Evolutionary conservation across 179 eudicot species (phyloP), one percentile per base, ranked within the genome.

Genomic region (Corrigiola litoralis): DNA sequence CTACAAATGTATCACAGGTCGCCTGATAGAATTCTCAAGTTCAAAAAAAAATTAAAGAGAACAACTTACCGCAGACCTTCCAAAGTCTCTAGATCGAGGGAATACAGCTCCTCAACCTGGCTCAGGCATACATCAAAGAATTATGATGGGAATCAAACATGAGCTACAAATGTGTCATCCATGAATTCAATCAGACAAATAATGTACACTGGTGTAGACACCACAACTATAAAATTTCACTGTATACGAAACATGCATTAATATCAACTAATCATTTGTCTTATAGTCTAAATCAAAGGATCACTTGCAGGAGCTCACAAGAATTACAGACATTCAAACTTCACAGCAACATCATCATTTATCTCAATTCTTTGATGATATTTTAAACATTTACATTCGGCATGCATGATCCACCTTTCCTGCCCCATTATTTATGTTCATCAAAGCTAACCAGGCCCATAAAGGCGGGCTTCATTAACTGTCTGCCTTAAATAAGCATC

Each of bases 31-130:
- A 61, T 44, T 21, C 11, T 17, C 11, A 36, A 32, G 63, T 55
- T 18, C 59, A 28, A 65, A 37, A 65, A 28, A 62, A 28, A 24
- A 38, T 67, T 33, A 31, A 34, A 34, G 24, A 32, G 14, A 57
- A 54, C 13, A 60, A 70, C 65, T 75, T 67, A 94, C 99, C 89
- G 82, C 58, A 94, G 81, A 63, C 79, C 84, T 56, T 94, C 72
- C 38, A 94, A 84, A 60, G 97, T 84, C 76, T 94, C 99, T 37
- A 80, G 76, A 78, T 94, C 99, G 86, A 94, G 63, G 18, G 99
- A 94, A 80, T 94, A 94, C 57, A 94, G 70, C 82, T 94, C 99
- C 84, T 92, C 98, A 62, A 92, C 98, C 98, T 92, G 83, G 87
- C 56, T 56, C 69, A 61, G 47, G 58, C 74, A 76, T 47, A 60